These are phyloP conservation scores for Colletotrichum sublineola DNA, from an alignment of 2,329 filamentous ascomycete genomes.

Conservation along the genomic window DNA sequence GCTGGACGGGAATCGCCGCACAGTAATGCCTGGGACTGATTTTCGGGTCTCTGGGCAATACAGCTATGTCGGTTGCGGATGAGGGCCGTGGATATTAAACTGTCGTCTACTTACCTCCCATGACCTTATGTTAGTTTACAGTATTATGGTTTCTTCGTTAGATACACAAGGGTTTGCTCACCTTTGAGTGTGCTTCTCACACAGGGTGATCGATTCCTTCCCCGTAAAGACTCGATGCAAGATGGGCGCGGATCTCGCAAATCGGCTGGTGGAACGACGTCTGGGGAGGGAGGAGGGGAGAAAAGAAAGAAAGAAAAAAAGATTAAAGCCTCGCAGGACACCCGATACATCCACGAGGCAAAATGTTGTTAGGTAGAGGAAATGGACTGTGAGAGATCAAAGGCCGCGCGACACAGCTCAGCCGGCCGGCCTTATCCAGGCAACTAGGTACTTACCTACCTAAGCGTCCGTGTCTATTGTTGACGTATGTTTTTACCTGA, in stretches of 20 bases:
- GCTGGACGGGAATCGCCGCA: not conserved
- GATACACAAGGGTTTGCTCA: slow-evolving; percentile 18
- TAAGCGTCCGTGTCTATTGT: not conserved
- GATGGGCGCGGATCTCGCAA: not conserved
- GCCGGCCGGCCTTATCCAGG: not conserved
- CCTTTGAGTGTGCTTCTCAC: slow-evolving; percentile 13
- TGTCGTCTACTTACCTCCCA: not conserved
- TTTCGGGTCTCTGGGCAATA: not conserved
- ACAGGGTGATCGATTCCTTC: not conserved
- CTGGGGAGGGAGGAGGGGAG: not conserved
- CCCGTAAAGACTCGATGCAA: slow-evolving; percentile 1
- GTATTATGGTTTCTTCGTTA: slow-evolving; percentile 27
- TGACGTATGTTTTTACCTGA: not conserved
- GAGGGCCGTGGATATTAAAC: not conserved
- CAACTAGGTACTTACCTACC: not conserved
- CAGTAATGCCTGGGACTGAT: not conserved
- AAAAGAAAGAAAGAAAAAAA: not conserved
- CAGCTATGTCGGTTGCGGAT: not conserved
- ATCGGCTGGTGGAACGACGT: not conserved
- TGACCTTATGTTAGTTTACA: slow-evolving; percentile 16
- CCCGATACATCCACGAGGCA: not conserved
- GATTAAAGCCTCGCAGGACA: not conserved
- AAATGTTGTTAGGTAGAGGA: not conserved
- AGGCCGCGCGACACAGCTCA: slow-evolving; percentile 19
- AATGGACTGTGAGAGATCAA: too few relatives aligned